Evolutionary conservation across 2,329 filamentous ascomycete species (phyloP), one percentile per base, ranked within the genome.

Genomic region (Botryotinia convoluta): DNA sequence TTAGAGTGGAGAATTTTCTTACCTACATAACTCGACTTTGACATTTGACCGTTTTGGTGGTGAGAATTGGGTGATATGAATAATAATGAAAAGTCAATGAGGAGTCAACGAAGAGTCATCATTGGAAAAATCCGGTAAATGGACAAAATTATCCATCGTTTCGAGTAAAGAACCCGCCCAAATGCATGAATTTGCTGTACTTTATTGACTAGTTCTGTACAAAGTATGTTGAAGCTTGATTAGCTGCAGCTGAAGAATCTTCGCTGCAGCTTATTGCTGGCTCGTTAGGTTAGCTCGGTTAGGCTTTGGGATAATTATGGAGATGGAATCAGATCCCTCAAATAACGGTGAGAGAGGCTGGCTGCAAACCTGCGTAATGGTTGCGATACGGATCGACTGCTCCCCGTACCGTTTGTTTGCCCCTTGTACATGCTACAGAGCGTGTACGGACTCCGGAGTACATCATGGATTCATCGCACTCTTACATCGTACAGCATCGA

Each of bases 151-250:
- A 39, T 29, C 26, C 44, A 68, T 68, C 5, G 65, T 68, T 57
- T 42, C 35, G 45, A 67, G 64, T 1, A 22, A 8, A 32, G 35
- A 68, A 57, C n/a, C 64, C 45, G 64, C 64, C 9, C 45, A 8
- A 3, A 29, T 68, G 65, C 65, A 68, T 68, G 48, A 32, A 37
- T 68, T 68, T 68, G 65, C 65, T 68, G 65, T 68, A 68, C 65
- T 42, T 45, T 29, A 9, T 39, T 3, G 42, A 54, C 42, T 67
- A 39, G 64, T 20, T n/a, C 35, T 18, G 48, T 39, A 37, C 37
- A 37, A 37, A 42, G 22, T 20, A 63, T 63, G 61, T 62, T 18
- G 44, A 9, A 45, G 22, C 26, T 51, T 10, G 44, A n/a, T 39
- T 51, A 37, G 63, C 9, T 67, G 64, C 64, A 67, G 22, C 8